Evolutionary conservation across 495 filamentous ascomycete genomes (phyloP).

Genomic region (Talaromyces nanjingensis): DNA sequence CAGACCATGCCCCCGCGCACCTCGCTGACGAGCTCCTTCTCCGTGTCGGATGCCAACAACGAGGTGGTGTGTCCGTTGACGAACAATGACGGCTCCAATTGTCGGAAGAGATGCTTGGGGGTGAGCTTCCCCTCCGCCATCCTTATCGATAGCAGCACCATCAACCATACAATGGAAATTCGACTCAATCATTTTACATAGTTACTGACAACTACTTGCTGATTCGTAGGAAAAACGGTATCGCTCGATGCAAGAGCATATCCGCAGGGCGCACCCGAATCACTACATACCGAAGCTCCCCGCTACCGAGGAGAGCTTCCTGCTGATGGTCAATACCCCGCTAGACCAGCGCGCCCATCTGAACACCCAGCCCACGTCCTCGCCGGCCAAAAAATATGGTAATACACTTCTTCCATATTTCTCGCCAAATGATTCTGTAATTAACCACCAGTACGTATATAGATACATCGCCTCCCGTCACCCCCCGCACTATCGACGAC

Average conservation of each 20-base stretch:
- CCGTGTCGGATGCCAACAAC: slow-evolving; percentile 83
- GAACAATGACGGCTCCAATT: slow-evolving; percentile 95
- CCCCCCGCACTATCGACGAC: slow-evolving; percentile 68
- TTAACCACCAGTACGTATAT: slow-evolving; percentile 34
- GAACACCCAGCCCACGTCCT: slow-evolving; percentile 44
- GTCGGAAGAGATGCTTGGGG: slow-evolving; percentile 94
- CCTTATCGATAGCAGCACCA: slow-evolving; percentile 14
- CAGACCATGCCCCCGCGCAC: slow-evolving; percentile 78
- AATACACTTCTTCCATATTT: slow-evolving; percentile 14
- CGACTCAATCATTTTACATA: not conserved
- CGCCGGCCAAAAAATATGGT: slow-evolving; percentile 18
- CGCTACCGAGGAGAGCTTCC: slow-evolving; percentile 96
- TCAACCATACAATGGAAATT: not conserved
- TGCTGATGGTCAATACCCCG: slow-evolving; percentile 86
- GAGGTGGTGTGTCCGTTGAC: slow-evolving; percentile 95
- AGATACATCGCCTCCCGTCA: slow-evolving; percentile 63
- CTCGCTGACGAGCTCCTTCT: slow-evolving; percentile 83
- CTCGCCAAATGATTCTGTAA: slow-evolving; percentile 18
- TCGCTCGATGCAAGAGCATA: slow-evolving; percentile 99
- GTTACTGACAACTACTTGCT: too few species aligned
- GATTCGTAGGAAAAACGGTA: slow-evolving; percentile 79
- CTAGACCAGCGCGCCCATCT: slow-evolving; percentile 63
- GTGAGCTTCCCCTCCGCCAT: slow-evolving; percentile 53
- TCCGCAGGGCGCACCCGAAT: slow-evolving; percentile 93
- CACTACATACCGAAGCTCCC: slow-evolving; percentile 98